These are phyloP conservation scores for Tetradesmus lagerheimii DNA, from an alignment of 139 green algal species.

Conservation along the genomic window DNA sequence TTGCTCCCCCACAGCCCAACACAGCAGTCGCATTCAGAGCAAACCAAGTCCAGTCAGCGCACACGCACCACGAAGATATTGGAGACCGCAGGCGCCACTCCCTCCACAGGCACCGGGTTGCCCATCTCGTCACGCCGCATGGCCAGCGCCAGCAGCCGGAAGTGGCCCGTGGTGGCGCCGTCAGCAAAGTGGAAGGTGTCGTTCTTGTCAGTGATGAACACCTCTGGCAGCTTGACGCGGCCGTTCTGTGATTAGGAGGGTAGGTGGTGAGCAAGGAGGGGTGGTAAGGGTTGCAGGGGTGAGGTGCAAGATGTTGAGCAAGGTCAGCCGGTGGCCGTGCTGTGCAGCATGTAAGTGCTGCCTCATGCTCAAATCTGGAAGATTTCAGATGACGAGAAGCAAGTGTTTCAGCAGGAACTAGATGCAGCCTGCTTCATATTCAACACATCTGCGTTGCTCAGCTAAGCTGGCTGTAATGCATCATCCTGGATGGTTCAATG, in stretches of 20 bases:
- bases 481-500: background rate
- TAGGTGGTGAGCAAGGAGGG: background rate
- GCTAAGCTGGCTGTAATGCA: background rate
- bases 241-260: conserved; percentile 54
- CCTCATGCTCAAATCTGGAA: too few relatives aligned
- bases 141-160: conserved; percentile 59
- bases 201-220: conserved; percentile 67
- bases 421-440: too few relatives aligned
- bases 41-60: too few relatives aligned
- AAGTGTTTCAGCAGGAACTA: too few relatives aligned
- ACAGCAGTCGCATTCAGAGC: too few relatives aligned
- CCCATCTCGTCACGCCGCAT: conserved; percentile 56
- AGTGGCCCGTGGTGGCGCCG: conserved; percentile 54
- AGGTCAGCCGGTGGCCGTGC: too few relatives aligned
- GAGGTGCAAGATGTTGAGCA: too few relatives aligned
- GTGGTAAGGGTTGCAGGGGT: too few relatives aligned
- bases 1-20: too few relatives aligned
- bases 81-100: conserved; percentile 54
- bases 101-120: conserved; percentile 43
- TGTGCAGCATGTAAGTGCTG: too few relatives aligned
- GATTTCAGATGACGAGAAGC: too few relatives aligned
- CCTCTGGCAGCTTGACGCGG: conserved; percentile 59
- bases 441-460: too few relatives aligned
- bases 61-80: conserved; percentile 67
- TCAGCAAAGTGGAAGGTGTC: conserved; percentile 64